Evolutionary conservation across 768 basidiomycete species (phyloP).

Genomic region (Leccinum subtestaceum): DNA sequence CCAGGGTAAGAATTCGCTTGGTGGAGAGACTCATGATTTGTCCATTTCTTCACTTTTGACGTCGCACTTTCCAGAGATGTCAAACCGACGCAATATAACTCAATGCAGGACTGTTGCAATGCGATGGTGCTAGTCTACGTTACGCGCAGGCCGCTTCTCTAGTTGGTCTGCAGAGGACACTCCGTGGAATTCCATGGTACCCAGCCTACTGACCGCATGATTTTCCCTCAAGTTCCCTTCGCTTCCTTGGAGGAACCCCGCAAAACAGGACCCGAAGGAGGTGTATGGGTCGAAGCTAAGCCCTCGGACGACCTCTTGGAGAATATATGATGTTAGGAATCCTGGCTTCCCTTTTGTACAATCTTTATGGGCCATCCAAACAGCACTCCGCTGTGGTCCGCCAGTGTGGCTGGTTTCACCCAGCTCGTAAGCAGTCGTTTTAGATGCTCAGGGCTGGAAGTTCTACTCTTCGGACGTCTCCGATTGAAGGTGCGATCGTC

Average conservation of each 20-base stretch:
- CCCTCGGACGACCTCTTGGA: conserved; percentile 10
- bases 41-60: neutral
- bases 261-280: conserved; percentile 22
- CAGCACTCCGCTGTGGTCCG: neutral
- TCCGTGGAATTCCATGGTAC: conserved; percentile 24
- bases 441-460: neutral
- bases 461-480: neutral
- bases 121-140: conserved; percentile 1
- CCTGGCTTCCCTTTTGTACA: conserved; percentile 3
- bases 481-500: neutral
- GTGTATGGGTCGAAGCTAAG: conserved; percentile 18
- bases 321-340: conserved; percentile 1
- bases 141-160: conserved; percentile 3
- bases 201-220: conserved; percentile 11
- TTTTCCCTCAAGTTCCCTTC: conserved; percentile 10
- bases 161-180: conserved; percentile 1
- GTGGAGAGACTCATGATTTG: neutral
- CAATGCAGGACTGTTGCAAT: conserved; percentile 1
- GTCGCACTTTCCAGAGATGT: neutral
- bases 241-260: conserved; percentile 18
- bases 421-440: neutral
- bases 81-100: neutral
- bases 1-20: neutral
- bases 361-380: conserved; percentile 4
- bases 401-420: conserved; percentile 12